Base-by-base conservation (phyloP, 2,329 filamentous ascomycete species). In the Lachnellula cervina region DNA sequence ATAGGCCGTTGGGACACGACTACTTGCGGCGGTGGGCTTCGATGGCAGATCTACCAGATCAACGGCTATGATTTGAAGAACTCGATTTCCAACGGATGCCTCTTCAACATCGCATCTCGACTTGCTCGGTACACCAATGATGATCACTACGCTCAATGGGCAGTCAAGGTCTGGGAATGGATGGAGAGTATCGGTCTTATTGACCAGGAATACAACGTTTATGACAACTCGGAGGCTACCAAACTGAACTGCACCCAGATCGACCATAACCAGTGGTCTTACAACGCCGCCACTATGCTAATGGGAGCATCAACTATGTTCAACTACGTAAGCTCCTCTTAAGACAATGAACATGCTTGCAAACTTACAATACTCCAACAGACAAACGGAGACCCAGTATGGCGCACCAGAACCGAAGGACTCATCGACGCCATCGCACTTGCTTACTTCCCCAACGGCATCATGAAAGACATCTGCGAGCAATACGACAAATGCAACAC, bases 61-160 rank as follows among this genome's bases (percentile, higher is more conserved):
- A 92, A 93, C 68, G 90, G 90, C n/a, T 94, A 85, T 71, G 79
- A 86, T 64, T 89, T 91, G 77, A 92, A 84, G 66, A 83, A 83
- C 58, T 78, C 80, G 5, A 82, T 83, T 57, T 82, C 80, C 0
- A 80, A 82, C 60, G 80, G 78, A 4, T 79, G 77, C 55, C 81
- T 83, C 70, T 83, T 83, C 68, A 79, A 81, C 50, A 70, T 83
- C 14, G 80, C 77, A 11, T 82, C 87, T 2, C 82, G 88, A 7
- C 76, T 91, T 7, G 87, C 86, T 0, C 77, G 84, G 11, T 92
- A 89, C 69, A 94, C 89, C 0, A 82, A 82, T 21, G 91, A 94
- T 65, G 66, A 76, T 34, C 87, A 87, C 0, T 94, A 94, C 68
- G 77, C 81, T 2, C 80, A 89, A 4, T 92, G 88, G 89, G 89